Conservation (phyloP, 768 basidiomycete species). For the Mycena galopus region DNA sequence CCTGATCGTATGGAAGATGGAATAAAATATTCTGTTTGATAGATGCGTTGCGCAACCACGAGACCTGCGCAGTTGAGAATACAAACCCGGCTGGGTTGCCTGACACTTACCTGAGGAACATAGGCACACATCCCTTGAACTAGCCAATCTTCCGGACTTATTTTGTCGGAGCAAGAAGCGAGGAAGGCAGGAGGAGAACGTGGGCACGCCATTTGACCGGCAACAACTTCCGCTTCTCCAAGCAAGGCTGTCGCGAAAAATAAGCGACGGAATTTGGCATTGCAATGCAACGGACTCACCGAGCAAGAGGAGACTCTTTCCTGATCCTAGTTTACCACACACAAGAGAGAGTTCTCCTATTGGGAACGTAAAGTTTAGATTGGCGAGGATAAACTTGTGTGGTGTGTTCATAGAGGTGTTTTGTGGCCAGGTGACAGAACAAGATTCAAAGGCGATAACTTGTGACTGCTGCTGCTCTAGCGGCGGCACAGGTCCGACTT, state of each 20-base stretch:
- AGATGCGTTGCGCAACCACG: slow-evolving; percentile 82
- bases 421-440: slow-evolving; percentile 74
- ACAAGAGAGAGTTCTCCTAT: slow-evolving; percentile 70
- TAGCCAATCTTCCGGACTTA: slow-evolving; percentile 65
- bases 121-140: slow-evolving; percentile 69
- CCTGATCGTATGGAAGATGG: slow-evolving; percentile 76
- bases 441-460: slow-evolving; percentile 67
- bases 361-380: slow-evolving; percentile 70
- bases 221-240: slow-evolving; percentile 74
- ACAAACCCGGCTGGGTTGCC: slow-evolving; percentile 15
- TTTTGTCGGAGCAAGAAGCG: slow-evolving; percentile 44
- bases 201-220: slow-evolving; percentile 71
- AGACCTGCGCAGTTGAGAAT: slow-evolving; percentile 41
- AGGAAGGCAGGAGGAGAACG: slow-evolving; percentile 71
- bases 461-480: slow-evolving; percentile 55
- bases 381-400: slow-evolving; percentile 66
- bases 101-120: slow-evolving; percentile 61
- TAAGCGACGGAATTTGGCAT: background rate
- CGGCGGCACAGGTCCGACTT: slow-evolving; percentile 62
- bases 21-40: slow-evolving; percentile 81
- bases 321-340: slow-evolving; percentile 75
- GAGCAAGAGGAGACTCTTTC: slow-evolving; percentile 72
- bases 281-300: slow-evolving; percentile 44
- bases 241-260: slow-evolving; percentile 59
- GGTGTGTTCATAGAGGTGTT: slow-evolving; percentile 60